Evolutionary conservation across 805 yeast genomes (phyloP).

Genomic region (Pachysolen tannophilus): DNA sequence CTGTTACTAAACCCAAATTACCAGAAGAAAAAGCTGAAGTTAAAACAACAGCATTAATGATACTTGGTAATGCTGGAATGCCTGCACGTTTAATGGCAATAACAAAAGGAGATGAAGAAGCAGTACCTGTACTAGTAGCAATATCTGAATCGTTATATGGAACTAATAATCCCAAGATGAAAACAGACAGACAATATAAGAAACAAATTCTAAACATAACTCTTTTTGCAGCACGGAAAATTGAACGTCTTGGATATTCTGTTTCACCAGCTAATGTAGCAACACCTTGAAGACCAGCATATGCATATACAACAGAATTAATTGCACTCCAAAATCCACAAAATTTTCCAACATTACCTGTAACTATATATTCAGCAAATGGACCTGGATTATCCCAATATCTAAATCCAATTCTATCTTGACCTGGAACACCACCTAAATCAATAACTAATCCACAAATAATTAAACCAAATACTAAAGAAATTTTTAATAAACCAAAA

Average conservation of each 20-base stretch:
- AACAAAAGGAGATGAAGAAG: slow-evolving; percentile 31
- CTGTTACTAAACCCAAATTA: slow-evolving; percentile 66
- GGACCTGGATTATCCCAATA: slow-evolving; percentile 47
- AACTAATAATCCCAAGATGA: slow-evolving; percentile 26
- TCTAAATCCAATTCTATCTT: slow-evolving; percentile 53
- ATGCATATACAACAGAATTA: slow-evolving; percentile 28
- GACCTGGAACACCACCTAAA: slow-evolving; percentile 81
- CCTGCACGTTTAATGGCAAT: slow-evolving; percentile 28
- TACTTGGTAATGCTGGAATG: slow-evolving; percentile 26
- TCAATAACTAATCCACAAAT: slow-evolving; percentile 71
- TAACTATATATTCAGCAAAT: slow-evolving; percentile 36
- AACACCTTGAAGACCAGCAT: slow-evolving; percentile 25
- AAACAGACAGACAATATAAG: slow-evolving; percentile 23
- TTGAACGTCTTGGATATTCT: slow-evolving; percentile 24
- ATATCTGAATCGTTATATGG: slow-evolving; percentile 21
- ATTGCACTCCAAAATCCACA: slow-evolving; percentile 36
- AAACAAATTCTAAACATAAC: slow-evolving; percentile 22
- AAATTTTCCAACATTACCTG: slow-evolving; percentile 30
- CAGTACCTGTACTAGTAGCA: slow-evolving; percentile 16
- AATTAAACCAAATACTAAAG: slow-evolving; percentile 69
- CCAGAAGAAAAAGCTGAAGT: slow-evolving; percentile 53
- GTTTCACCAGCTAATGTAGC: slow-evolving; percentile 24
- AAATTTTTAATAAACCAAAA: slow-evolving; percentile 65
- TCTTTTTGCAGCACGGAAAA: slow-evolving; percentile 22
- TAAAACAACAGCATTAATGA: slow-evolving; percentile 30